Evolutionary conservation across 2,329 filamentous ascomycete species (phyloP).

Genomic region (Fusarium siculi): DNA sequence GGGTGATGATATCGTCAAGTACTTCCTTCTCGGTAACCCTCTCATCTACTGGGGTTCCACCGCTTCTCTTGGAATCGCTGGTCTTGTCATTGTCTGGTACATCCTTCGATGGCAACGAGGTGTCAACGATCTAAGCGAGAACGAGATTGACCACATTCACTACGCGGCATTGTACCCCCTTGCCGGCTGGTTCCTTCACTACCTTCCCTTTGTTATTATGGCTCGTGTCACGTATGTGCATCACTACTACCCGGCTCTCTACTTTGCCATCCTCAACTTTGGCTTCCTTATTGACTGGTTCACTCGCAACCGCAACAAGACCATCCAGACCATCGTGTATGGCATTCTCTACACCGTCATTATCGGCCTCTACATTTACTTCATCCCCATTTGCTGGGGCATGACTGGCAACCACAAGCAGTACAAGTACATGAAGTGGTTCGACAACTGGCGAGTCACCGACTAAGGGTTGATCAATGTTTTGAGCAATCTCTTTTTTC

Average conservation of each 20-base stretch:
- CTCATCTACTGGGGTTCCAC: slow-evolving; percentile 96
- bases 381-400: slow-evolving; percentile 94
- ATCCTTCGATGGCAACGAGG: slow-evolving; percentile 95
- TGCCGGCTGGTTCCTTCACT: slow-evolving; percentile 95
- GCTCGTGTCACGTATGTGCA: slow-evolving; percentile 98
- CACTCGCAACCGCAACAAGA: slow-evolving; percentile 72
- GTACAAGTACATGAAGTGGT: slow-evolving; percentile 95
- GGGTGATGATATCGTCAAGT: slow-evolving; percentile 96
- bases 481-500: slow-evolving; percentile 12
- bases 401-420: slow-evolving; percentile 88
- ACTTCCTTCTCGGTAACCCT: slow-evolving; percentile 97
- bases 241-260: slow-evolving; percentile 98
- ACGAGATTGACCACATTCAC: slow-evolving; percentile 92
- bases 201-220: slow-evolving; percentile 96
- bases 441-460: slow-evolving; percentile 84
- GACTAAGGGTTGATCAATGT: slow-evolving; percentile 56
- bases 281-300: slow-evolving; percentile 92
- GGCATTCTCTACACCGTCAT: slow-evolving; percentile 76
- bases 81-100: slow-evolving; percentile 82
- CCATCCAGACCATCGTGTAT: slow-evolving; percentile 76
- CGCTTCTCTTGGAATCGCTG: slow-evolving; percentile 78
- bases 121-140: slow-evolving; percentile 80
- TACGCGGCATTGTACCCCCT: slow-evolving; percentile 92
- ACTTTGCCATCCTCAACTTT: slow-evolving; percentile 91
- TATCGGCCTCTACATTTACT: slow-evolving; percentile 86